Conservation (phyloP, 1,284 basidiomycete species). For the Porogramme epimiltina region DNA sequence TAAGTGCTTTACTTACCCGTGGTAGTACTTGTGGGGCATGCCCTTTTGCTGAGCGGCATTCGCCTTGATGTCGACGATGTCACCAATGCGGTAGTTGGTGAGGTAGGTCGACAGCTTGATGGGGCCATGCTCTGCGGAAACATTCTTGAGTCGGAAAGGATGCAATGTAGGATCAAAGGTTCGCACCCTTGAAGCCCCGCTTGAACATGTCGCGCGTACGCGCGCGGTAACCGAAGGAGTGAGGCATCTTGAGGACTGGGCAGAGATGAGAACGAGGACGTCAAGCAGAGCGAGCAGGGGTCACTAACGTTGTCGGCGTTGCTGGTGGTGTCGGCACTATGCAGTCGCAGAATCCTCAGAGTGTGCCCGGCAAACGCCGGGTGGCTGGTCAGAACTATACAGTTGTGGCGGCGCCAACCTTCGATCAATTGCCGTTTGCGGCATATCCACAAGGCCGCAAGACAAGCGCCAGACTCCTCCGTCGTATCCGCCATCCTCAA, state of each 20-base stretch:
- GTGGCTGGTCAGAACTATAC: constrained; percentile 41
- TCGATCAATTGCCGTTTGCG: constrained; percentile 27
- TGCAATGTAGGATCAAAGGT: constrained; percentile 12
- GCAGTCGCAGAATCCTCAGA: constrained; percentile 12
- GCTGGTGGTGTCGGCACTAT: constrained; percentile 34
- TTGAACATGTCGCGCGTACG: constrained; percentile 99
- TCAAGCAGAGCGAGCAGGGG: constrained; percentile 25
- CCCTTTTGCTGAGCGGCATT: constrained; percentile 99
- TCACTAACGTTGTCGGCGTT: constrained; percentile 45
- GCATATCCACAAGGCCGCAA: constrained; percentile 25
- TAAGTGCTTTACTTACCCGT: constrained; percentile 56
- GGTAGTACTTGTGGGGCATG: constrained; percentile 99
- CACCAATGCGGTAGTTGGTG: constrained; percentile 91
- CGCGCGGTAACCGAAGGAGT: constrained; percentile 99
- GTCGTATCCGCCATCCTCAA: constrained; percentile 50
- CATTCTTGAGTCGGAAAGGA: constrained; percentile 12
- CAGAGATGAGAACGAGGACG: constrained; percentile 22
- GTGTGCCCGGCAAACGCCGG: constrained; percentile 29
- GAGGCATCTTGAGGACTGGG: constrained; percentile 87
- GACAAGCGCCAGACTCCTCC: constrained; percentile 28
- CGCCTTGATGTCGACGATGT: constrained; percentile 99
- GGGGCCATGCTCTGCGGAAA: constrained; percentile 79
- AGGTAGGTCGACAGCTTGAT: constrained; percentile 94
- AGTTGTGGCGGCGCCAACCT: constrained; percentile 42
- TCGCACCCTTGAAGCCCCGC: constrained; percentile 89